These are phyloP conservation scores for Phyllosticta citribraziliensis DNA, from an alignment of 2,329 filamentous ascomycete species.

Conservation along the genomic window DNA sequence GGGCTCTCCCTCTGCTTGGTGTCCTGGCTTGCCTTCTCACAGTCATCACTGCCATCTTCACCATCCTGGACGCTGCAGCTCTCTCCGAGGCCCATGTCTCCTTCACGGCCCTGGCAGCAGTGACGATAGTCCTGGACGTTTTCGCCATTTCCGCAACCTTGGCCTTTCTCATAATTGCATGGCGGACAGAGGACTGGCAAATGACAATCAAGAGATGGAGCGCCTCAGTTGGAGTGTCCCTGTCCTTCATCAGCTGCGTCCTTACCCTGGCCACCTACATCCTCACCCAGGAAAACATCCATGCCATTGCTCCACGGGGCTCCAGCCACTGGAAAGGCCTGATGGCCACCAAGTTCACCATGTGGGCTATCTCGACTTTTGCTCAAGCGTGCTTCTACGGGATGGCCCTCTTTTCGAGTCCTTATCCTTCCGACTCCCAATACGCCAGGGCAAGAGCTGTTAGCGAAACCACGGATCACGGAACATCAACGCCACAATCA, in stretches of 20 bases:
- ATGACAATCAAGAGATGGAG: neutral
- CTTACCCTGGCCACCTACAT: conserved; percentile 5
- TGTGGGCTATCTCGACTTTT: conserved; percentile 24
- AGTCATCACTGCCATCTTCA: conserved; percentile 24
- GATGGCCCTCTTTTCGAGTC: neutral
- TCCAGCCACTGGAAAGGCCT: conserved; percentile 14
- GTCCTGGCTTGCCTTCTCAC: conserved; percentile 25
- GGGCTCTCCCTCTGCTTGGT: conserved; percentile 22
- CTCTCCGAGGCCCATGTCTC: conserved; percentile 18
- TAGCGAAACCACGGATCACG: neutral
- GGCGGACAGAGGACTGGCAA: conserved; percentile 12
- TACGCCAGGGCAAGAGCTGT: neutral
- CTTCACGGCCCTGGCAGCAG: conserved; percentile 17
- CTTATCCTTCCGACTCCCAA: neutral
- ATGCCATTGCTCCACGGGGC: conserved; percentile 5
- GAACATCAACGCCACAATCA: neutral
- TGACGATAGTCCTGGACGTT: neutral
- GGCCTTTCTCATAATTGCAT: conserved; percentile 19
- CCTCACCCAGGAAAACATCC: conserved; percentile 6
- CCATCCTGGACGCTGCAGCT: conserved; percentile 27
- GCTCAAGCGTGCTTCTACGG: conserved; percentile 21
- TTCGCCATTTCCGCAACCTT: conserved; percentile 19
- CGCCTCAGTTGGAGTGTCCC: neutral
- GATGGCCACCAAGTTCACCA: conserved; percentile 27
- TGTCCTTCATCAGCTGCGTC: conserved; percentile 9